Conservation (phyloP, 1,284 basidiomycete genomes). For the Cryptococcus amylolentus region DNA sequence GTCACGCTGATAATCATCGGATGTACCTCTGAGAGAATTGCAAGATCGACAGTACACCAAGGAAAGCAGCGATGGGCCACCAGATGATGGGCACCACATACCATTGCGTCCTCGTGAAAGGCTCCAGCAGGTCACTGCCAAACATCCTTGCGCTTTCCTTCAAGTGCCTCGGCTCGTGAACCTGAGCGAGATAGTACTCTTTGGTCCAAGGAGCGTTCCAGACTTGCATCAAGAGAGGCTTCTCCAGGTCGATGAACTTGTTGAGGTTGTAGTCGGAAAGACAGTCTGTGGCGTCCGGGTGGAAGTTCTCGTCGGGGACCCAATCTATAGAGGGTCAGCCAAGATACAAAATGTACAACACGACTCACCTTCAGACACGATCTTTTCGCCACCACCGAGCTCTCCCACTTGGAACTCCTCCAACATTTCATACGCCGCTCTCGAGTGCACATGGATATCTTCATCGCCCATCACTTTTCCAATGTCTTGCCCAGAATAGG, state of each 20-base stretch:
- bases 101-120: conserved; percentile 87
- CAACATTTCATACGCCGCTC: conserved; percentile 87
- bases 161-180: conserved; percentile 92
- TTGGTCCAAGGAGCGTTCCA: conserved; percentile 59
- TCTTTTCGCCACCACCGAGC: conserved; percentile 68
- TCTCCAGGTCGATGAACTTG: conserved; percentile 86
- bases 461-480: conserved; percentile 76
- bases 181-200: conserved; percentile 92
- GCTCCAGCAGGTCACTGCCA: conserved; percentile 72
- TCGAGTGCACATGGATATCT: conserved; percentile 86
- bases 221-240: conserved; percentile 60
- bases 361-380: conserved; percentile 70
- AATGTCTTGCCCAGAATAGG: conserved; percentile 80
- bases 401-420: conserved; percentile 80
- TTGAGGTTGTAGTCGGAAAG: conserved; percentile 77
- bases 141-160: conserved; percentile 84
- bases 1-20: neutral
- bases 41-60: conserved; percentile 72
- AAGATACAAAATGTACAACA: no score
- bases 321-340: conserved; percentile 58
- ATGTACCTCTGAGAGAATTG: conserved; percentile 64
- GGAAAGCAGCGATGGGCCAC: conserved; percentile 79
- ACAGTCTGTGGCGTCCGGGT: conserved; percentile 79
- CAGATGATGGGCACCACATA: conserved; percentile 90
- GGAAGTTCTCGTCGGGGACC: conserved; percentile 80